Conservation (phyloP, 2,329 filamentous ascomycete species). For the Monosporascus sp. region DNA sequence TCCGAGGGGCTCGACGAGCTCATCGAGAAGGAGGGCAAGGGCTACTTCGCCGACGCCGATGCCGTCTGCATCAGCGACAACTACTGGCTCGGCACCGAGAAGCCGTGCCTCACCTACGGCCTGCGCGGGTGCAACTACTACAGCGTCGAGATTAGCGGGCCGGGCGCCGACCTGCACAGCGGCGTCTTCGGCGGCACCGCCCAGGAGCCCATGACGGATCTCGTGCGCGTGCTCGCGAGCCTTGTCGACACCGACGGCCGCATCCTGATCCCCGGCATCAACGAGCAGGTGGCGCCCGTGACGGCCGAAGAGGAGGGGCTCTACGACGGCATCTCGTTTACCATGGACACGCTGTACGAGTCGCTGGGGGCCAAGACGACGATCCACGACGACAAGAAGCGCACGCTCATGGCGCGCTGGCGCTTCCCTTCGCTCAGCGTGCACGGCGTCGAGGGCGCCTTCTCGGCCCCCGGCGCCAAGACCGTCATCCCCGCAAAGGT, state of each 20-base stretch:
- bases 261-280: conserved; percentile 90
- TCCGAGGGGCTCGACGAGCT: conserved; percentile 95
- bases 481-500: conserved; percentile 99
- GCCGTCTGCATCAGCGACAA: conserved; percentile 99
- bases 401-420: conserved; percentile 93
- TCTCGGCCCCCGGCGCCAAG: conserved; percentile 89
- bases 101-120: conserved; percentile 95
- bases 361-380: conserved; percentile 84
- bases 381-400: conserved; percentile 84
- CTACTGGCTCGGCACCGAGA: conserved; percentile 99
- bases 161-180: conserved; percentile 89
- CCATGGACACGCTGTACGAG: conserved; percentile 92
- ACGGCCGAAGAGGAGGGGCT: conserved; percentile 80
- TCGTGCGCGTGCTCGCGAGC: conserved; percentile 73
- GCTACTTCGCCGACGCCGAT: conserved; percentile 92
- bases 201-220: conserved; percentile 97
- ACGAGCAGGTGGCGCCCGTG: conserved; percentile 85
- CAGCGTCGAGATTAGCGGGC: conserved; percentile 82
- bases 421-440: conserved; percentile 88
- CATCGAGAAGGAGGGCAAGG: conserved; percentile 84
- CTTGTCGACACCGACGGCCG: conserved; percentile 87
- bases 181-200: conserved; percentile 95
- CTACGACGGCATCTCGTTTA: conserved; percentile 89
- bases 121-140: conserved; percentile 98
- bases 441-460: conserved; percentile 92